Conservation (phyloP, 345 rosid species). For the Turritis glabra region DNA sequence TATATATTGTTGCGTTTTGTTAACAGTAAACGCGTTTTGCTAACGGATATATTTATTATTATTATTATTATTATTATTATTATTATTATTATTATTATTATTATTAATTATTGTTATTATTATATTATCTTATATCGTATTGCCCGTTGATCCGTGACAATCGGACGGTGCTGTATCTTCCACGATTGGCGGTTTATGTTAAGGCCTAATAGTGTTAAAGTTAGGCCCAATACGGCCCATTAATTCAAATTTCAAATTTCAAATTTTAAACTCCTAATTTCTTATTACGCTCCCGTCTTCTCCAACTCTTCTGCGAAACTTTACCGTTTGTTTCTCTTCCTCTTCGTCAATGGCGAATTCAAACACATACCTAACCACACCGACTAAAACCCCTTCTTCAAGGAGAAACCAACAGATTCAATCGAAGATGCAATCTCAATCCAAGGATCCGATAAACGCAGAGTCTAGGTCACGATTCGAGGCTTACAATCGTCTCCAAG, state of each 20-base stretch:
- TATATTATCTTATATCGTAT: too few species aligned
- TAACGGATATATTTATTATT: too few species aligned
- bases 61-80: too few species aligned
- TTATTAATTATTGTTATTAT: too few species aligned
- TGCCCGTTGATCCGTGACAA: too few species aligned
- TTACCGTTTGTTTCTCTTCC: conserved; percentile 7
- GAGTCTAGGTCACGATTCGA: conserved; percentile 68
- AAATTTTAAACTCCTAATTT: conserved; percentile 20
- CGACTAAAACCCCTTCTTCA: conserved; percentile 60
- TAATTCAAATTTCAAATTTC: conserved; percentile 19
- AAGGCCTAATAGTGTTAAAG: not conserved
- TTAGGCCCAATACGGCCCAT: conserved; percentile 11
- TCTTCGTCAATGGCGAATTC: conserved; percentile 56
- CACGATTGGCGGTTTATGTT: too few species aligned
- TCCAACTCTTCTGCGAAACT: conserved; percentile 21
- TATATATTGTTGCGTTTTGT: too few species aligned
- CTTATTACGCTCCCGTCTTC: not conserved
- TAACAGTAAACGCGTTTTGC: too few species aligned
- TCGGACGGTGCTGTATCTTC: too few species aligned
- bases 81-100: too few species aligned
- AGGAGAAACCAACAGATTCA: conserved; percentile 38
- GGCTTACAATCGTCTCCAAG: conserved; percentile 94
- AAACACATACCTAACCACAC: conserved; percentile 49
- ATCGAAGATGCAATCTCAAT: conserved; percentile 30
- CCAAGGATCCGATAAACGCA: conserved; percentile 36